Percentiles rank a stretch among this genome's conserved stretches.
Evolutionary conservation across 1,139 yeast genomes (phyloP).

Genomic region (Candida labiduridarum): DNA sequence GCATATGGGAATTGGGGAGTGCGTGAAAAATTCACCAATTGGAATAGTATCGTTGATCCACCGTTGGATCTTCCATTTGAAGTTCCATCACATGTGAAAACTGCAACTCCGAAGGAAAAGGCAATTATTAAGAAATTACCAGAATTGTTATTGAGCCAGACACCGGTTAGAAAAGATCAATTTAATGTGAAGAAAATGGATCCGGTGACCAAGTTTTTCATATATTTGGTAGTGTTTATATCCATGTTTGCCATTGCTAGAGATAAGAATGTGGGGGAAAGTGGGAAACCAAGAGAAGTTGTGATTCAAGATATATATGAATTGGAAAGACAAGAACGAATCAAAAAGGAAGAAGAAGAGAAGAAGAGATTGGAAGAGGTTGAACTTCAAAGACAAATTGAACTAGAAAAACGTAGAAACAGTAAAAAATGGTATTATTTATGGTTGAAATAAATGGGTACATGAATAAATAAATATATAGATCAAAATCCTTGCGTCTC

Average conservation of each 20-base stretch:
- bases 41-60: slow-evolving; percentile 37
- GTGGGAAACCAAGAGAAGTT: slow-evolving; percentile 46
- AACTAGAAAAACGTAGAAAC: slow-evolving; percentile 6
- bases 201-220: slow-evolving; percentile 52
- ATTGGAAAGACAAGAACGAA: slow-evolving; percentile 27
- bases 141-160: slow-evolving; percentile 50
- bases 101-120: slow-evolving; percentile 24
- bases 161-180: slow-evolving; percentile 48
- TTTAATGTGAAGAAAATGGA: slow-evolving; percentile 56
- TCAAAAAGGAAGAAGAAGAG: slow-evolving; percentile 22
- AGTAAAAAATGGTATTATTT: slow-evolving; percentile 12
- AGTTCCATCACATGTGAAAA: slow-evolving; percentile 36
- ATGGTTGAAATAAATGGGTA: slow-evolving; percentile 14
- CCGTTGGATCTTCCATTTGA: slow-evolving; percentile 61
- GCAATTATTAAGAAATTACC: slow-evolving; percentile 32
- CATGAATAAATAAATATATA: slow-evolving; percentile 1
- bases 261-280: slow-evolving; percentile 53
- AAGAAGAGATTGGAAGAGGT: slow-evolving; percentile 15
- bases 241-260: slow-evolving; percentile 48
- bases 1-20: slow-evolving; percentile 69
- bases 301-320: slow-evolving; percentile 41
- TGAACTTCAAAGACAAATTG: slow-evolving; percentile 13
- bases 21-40: slow-evolving; percentile 54
- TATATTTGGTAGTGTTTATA: slow-evolving; percentile 48
- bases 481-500: not conserved